Evolutionary conservation across 441 rosid genomes (phyloP).

Genomic region (Populus hybrid): DNA sequence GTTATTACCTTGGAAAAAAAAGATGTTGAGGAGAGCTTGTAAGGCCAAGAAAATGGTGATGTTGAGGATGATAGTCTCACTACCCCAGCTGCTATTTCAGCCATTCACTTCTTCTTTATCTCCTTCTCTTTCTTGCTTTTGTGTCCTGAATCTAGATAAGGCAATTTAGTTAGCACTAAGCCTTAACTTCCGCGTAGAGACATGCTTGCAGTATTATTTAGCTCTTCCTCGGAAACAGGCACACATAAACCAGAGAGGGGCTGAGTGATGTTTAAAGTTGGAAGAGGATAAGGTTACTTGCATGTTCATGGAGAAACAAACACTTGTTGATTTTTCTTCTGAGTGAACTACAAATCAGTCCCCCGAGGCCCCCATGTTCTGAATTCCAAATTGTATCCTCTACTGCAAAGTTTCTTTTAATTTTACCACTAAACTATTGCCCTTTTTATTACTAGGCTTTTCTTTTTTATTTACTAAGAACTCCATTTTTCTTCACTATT

Average conservation of each 20-base stretch:
- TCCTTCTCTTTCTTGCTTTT: not conserved
- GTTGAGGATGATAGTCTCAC: not conserved
- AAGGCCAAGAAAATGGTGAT: slow-evolving; percentile 11
- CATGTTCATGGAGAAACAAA: not conserved
- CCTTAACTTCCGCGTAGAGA: not conserved
- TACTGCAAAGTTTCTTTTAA: too few relatives aligned
- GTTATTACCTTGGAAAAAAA: slow-evolving; percentile 9
- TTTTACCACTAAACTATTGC: not conserved
- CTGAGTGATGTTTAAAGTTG: not conserved
- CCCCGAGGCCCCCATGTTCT: not conserved
- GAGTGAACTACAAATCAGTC: not conserved
- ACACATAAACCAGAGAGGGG: not conserved
- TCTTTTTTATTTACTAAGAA: too few relatives aligned
- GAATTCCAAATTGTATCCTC: not conserved
- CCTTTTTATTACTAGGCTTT: too few relatives aligned
- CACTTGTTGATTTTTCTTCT: not conserved
- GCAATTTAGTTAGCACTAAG: not conserved
- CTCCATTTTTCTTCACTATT: too few relatives aligned
- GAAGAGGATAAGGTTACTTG: not conserved
- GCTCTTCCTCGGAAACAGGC: not conserved
- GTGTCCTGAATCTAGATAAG: not conserved
- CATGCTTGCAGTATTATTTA: not conserved
- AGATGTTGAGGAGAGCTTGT: slow-evolving; percentile 13
- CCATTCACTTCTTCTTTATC: not conserved
- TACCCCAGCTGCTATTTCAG: slow-evolving; percentile 23